Evolutionary conservation across 495 filamentous ascomycete genomes (phyloP).

Genomic region (Neurospora sp.): DNA sequence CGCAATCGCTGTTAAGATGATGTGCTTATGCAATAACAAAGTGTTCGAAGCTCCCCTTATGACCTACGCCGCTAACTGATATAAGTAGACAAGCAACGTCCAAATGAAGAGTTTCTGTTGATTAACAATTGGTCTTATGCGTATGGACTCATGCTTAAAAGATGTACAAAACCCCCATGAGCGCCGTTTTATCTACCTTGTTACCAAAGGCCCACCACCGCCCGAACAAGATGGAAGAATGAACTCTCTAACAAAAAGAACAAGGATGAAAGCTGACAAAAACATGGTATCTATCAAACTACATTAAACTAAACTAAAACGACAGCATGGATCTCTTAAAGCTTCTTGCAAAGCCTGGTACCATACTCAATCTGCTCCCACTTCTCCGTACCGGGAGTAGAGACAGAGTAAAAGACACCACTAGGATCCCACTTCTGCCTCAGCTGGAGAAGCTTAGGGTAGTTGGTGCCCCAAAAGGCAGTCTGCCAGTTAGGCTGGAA

Average conservation of each 20-base stretch:
- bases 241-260: neutral
- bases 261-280: neutral
- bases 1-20: neutral
- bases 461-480: conserved; percentile 46
- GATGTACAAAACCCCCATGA: neutral
- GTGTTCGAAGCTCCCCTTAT: neutral
- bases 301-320: neutral
- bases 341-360: conserved; percentile 31
- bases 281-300: neutral
- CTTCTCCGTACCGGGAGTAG: conserved; percentile 33
- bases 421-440: conserved; percentile 49
- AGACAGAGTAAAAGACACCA: conserved; percentile 38
- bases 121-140: neutral
- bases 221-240: neutral
- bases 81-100: neutral
- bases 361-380: conserved; percentile 36
- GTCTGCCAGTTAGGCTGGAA: conserved; percentile 45
- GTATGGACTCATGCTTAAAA: neutral
- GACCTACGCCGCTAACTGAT: neutral
- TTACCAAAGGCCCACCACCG: neutral
- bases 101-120: neutral
- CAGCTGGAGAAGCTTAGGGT: conserved; percentile 32
- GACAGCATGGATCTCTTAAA: neutral
- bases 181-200: neutral
- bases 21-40: neutral